These are phyloP conservation scores for Ramichloridium luteum DNA, from an alignment of 2,329 filamentous ascomycete species.

Conservation along the genomic window DNA sequence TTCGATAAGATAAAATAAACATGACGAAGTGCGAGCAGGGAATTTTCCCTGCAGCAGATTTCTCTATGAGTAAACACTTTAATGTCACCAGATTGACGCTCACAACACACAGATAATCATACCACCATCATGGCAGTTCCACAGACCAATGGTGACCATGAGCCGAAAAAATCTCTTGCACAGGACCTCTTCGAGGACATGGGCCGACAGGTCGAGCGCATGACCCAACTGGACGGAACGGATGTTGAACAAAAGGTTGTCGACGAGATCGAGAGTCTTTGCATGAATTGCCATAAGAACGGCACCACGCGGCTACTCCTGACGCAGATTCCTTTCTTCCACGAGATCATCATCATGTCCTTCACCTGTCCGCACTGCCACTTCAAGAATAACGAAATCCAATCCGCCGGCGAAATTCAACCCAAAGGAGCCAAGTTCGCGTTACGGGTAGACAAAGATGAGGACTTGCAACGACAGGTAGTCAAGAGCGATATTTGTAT, in stretches of 20 bases:
- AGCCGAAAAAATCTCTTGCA: constrained; percentile 22
- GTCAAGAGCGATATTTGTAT: constrained; percentile 82
- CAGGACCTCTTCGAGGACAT: constrained; percentile 42
- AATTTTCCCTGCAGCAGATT: too few relatives aligned
- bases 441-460: constrained; percentile 57
- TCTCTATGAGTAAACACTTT: too few relatives aligned
- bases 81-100: too few relatives aligned
- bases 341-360: constrained; percentile 94
- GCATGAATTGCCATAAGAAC: constrained; percentile 44
- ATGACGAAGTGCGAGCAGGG: too few relatives aligned
- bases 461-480: constrained; percentile 74
- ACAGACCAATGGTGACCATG: background rate
- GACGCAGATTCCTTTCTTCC: constrained; percentile 90
- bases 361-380: constrained; percentile 85
- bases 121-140: background rate
- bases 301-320: constrained; percentile 77
- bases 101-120: too few relatives aligned
- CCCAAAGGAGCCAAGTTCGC: constrained; percentile 76
- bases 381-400: constrained; percentile 85
- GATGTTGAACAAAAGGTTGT: constrained; percentile 37
- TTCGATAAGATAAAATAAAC: too few relatives aligned
- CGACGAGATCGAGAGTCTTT: constrained; percentile 42
- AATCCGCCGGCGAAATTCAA: constrained; percentile 84
- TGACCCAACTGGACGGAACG: constrained; percentile 26
- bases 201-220: constrained; percentile 35